These are phyloP conservation scores for Tylopilus felleus DNA, from an alignment of 768 basidiomycete species.

Conservation along the genomic window DNA sequence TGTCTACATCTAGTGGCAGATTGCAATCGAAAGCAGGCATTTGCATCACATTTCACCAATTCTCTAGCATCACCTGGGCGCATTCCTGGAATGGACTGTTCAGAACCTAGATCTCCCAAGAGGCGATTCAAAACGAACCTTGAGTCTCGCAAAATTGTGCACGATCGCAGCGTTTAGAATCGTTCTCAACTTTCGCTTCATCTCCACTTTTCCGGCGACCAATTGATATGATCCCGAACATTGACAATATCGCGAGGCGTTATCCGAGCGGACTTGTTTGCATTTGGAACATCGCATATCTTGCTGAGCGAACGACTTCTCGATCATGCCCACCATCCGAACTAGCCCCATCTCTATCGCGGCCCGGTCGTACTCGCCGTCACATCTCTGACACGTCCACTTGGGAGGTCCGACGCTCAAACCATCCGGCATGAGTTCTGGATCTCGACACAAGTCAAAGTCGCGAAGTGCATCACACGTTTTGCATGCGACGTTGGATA, in stretches of 20 bases:
- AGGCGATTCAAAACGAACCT: conserved; percentile 41
- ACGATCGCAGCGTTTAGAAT: conserved; percentile 80
- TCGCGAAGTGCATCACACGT: conserved; percentile 83
- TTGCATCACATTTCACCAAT: conserved; percentile 28
- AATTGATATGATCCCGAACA: conserved; percentile 86
- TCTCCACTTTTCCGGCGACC: conserved; percentile 69
- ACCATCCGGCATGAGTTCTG: conserved; percentile 67
- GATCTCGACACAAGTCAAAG: conserved; percentile 94
- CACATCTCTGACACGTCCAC: conserved; percentile 73
- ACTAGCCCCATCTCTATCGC: conserved; percentile 87
- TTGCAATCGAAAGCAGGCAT: neutral
- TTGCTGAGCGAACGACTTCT: conserved; percentile 79
- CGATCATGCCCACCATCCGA: conserved; percentile 64
- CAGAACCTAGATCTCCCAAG: neutral
- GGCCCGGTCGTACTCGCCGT: conserved; percentile 83
- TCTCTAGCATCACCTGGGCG: conserved; percentile 37
- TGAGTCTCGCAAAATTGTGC: conserved; percentile 64
- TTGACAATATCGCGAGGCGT: conserved; percentile 76
- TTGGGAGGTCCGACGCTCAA: conserved; percentile 45
- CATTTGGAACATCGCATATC: conserved; percentile 89
- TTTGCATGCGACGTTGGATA: conserved; percentile 84
- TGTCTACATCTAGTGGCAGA: conserved; percentile 1
- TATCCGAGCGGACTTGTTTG: conserved; percentile 86
- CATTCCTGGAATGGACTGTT: conserved; percentile 31
- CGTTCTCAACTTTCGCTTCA: conserved; percentile 68